These are phyloP conservation scores for Plasmopara muralis DNA, from an alignment of 352 stramenopile species.

Conservation along the genomic window DNA sequence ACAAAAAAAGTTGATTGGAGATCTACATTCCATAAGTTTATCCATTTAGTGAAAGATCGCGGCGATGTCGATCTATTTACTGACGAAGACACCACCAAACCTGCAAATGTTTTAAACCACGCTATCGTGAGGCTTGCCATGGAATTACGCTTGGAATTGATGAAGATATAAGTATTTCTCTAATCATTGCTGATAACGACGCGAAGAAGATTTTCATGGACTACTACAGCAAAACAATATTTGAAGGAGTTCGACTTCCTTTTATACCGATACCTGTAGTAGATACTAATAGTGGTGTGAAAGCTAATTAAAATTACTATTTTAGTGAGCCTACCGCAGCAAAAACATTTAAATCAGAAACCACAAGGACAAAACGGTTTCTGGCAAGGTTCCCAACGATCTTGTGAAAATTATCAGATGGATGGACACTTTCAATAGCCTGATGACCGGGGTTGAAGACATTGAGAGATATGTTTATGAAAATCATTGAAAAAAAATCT, in stretches of 20 bases:
- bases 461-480: not conserved
- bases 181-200: not conserved
- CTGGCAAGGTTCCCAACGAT: not conserved
- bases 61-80: not conserved
- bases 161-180: not conserved
- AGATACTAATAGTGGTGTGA: not conserved
- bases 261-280: not conserved
- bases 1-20: not conserved
- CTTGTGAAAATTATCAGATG: not conserved
- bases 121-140: not conserved
- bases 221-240: not conserved
- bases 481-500: conserved; percentile 28
- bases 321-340: not conserved
- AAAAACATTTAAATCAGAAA: not conserved
- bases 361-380: not conserved
- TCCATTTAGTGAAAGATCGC: too few species aligned
- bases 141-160: not conserved
- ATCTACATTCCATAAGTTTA: not conserved
- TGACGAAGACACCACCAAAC: not conserved
- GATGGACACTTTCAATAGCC: not conserved
- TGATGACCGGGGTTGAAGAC: not conserved
- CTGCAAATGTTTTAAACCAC: not conserved
- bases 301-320: not conserved
- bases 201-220: not conserved
- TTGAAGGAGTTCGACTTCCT: not conserved